Percentiles rank a stretch among this genome's conserved stretches.
Conservation (phyloP, 31 red algal species). For the Asparagopsis taxiformis region DNA sequence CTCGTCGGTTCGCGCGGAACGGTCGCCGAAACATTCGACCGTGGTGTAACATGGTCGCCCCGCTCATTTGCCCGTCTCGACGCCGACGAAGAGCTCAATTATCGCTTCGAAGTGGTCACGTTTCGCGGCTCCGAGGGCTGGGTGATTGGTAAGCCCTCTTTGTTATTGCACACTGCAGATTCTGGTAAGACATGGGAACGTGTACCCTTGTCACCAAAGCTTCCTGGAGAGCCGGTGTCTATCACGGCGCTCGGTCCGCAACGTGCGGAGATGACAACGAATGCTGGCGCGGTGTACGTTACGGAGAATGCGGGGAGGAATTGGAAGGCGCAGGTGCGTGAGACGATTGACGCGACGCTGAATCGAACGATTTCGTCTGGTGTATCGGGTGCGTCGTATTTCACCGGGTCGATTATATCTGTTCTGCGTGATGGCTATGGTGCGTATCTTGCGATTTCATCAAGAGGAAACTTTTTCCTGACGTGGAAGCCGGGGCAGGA, state of each 20-base stretch:
- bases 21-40: constrained; percentile 85
- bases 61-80: constrained; percentile 80
- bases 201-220: constrained; percentile 87
- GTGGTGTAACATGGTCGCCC: constrained; percentile 78
- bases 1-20: constrained; percentile 89
- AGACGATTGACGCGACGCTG: constrained; percentile 96
- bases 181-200: constrained; percentile 88
- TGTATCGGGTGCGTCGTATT: constrained; percentile 89
- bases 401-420: constrained; percentile 85
- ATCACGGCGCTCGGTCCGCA: constrained; percentile 85
- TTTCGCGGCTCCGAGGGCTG: constrained; percentile 90
- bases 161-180: constrained; percentile 82
- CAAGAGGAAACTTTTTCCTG: constrained; percentile 94
- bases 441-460: constrained; percentile 83
- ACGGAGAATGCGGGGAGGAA: constrained; percentile 89
- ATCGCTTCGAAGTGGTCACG: constrained; percentile 87
- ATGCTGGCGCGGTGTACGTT: constrained; percentile 90
- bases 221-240: constrained; percentile 84
- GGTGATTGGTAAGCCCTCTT: constrained; percentile 94
- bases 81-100: constrained; percentile 94
- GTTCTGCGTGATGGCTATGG: constrained; percentile 78
- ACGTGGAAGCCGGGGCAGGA: constrained; percentile 95
- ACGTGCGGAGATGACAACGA: constrained; percentile 91
- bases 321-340: constrained; percentile 94
- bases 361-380: constrained; percentile 93